A percentile compares a stretch with the other conserved stretches of the same genome.
phyloP scores from a whole-genome alignment of 306 rosid species.

The Glycyrrhiza uralensis region DNA sequence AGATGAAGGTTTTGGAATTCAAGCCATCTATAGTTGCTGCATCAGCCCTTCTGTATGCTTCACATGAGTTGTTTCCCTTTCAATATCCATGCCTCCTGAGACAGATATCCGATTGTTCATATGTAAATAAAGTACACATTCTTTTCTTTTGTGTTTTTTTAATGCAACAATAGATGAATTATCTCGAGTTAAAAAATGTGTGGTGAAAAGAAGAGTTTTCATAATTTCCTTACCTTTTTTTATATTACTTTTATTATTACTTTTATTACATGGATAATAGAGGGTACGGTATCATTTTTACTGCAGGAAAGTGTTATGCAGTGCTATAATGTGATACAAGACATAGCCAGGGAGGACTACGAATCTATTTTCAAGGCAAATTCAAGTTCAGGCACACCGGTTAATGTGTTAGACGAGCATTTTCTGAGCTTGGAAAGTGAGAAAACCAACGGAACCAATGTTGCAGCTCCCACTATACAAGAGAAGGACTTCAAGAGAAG shows the following conservation, averaged over 20 bases:
- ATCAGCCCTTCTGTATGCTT: slow-evolving; percentile 70
- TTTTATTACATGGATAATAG: not conserved
- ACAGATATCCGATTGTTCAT: slow-evolving; percentile 57
- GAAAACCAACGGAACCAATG: slow-evolving; percentile 31
- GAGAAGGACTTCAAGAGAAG: slow-evolving; percentile 62
- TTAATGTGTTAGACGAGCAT: slow-evolving; percentile 74
- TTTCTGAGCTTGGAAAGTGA: slow-evolving; percentile 79
- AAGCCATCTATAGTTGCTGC: slow-evolving; percentile 84
- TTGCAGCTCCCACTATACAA: slow-evolving; percentile 14
- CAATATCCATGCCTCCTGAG: slow-evolving; percentile 63
- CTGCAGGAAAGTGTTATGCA: slow-evolving; percentile 53
- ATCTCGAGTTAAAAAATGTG: not conserved
- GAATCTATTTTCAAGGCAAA: slow-evolving; percentile 44
- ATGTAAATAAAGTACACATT: slow-evolving; percentile 58
- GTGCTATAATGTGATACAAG: slow-evolving; percentile 60
- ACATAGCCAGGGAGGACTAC: slow-evolving; percentile 48
- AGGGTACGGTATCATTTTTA: slow-evolving; percentile 6
- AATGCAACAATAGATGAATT: not conserved
- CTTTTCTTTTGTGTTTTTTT: not conserved
- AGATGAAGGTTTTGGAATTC: slow-evolving; percentile 64
- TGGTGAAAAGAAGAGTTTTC: not conserved
- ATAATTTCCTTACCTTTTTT: not conserved
- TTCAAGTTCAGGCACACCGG: slow-evolving; percentile 64
- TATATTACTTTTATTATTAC: not conserved
- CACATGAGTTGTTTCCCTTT: slow-evolving; percentile 78